Conservation (phyloP, 768 basidiomycete genomes). For the Holtermanniella nyarrowii region DNA sequence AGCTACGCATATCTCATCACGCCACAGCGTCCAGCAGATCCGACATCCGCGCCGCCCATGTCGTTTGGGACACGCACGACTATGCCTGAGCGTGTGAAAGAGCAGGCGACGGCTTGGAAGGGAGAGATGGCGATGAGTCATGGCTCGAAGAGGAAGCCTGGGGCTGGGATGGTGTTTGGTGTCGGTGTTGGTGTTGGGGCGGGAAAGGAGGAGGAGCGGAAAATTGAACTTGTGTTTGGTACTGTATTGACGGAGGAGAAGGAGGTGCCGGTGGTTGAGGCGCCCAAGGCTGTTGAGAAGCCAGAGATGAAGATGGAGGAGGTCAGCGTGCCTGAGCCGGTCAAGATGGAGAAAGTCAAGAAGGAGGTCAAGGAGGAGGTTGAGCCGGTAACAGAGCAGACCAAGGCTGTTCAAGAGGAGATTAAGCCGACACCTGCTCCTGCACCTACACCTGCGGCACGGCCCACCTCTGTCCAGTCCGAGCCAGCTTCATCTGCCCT, state of each 20-base stretch:
- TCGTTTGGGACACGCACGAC: not conserved
- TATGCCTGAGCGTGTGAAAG: not conserved
- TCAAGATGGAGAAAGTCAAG: not conserved
- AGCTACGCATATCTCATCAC: not conserved
- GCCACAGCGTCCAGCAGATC: not conserved
- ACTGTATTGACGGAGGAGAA: not conserved
- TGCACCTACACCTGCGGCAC: not conserved
- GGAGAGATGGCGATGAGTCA: not conserved
- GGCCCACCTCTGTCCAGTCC: not conserved
- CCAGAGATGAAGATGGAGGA: not conserved
- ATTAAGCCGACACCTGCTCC: slow-evolving; percentile 19
- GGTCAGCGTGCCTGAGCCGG: too few relatives aligned
- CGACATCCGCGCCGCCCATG: not conserved
- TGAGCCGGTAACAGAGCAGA: slow-evolving; percentile 42
- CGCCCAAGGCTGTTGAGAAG: not conserved
- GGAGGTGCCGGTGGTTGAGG: not conserved
- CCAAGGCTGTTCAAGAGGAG: not conserved
- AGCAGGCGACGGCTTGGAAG: not conserved
- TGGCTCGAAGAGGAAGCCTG: not conserved
- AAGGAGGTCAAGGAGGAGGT: not conserved
- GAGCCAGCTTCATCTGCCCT: not conserved
- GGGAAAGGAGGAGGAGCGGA: not conserved
- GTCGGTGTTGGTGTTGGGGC: not conserved
- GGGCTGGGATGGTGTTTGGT: not conserved
- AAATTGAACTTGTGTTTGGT: slow-evolving; percentile 1